Conservation (phyloP, 768 basidiomycete species). For the Boletales sp. region DNA sequence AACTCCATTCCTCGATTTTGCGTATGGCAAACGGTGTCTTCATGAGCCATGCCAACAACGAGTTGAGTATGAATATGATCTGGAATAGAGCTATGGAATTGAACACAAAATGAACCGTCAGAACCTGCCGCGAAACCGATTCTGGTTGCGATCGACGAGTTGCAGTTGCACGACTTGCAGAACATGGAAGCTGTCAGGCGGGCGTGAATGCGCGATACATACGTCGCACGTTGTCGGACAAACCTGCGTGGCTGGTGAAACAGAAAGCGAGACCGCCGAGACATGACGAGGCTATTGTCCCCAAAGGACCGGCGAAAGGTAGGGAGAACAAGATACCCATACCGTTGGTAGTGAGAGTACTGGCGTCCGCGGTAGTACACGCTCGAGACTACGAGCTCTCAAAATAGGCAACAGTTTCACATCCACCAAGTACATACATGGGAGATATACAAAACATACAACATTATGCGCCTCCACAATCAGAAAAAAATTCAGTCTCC, state of each 20-base stretch:
- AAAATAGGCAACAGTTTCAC: constrained; percentile 6
- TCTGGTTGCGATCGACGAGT: constrained; percentile 95
- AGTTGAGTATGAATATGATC: constrained; percentile 95
- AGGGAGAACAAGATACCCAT: constrained; percentile 79
- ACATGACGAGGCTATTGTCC: constrained; percentile 78
- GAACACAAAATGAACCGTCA: background rate
- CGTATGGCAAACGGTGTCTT: constrained; percentile 84
- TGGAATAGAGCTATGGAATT: constrained; percentile 27
- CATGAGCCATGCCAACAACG: constrained; percentile 96
- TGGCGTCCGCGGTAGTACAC: background rate
- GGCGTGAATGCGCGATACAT: background rate
- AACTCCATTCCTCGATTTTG: constrained; percentile 87
- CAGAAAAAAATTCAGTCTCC: constrained; percentile 1
- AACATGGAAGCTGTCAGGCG: constrained; percentile 77
- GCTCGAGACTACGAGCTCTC: background rate
- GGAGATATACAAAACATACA: background rate
- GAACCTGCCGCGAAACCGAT: constrained; percentile 85
- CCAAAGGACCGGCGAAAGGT: constrained; percentile 63
- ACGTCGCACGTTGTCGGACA: constrained; percentile 21
- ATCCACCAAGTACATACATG: background rate
- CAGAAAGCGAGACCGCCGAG: constrained; percentile 81
- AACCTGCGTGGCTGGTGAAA: constrained; percentile 83
- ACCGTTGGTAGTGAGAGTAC: background rate
- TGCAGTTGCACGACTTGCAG: constrained; percentile 98
- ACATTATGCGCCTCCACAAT: too few relatives aligned